Evolutionary conservation across 1,139 yeast genomes (phyloP).

Genomic region (Hansenula anomala): DNA sequence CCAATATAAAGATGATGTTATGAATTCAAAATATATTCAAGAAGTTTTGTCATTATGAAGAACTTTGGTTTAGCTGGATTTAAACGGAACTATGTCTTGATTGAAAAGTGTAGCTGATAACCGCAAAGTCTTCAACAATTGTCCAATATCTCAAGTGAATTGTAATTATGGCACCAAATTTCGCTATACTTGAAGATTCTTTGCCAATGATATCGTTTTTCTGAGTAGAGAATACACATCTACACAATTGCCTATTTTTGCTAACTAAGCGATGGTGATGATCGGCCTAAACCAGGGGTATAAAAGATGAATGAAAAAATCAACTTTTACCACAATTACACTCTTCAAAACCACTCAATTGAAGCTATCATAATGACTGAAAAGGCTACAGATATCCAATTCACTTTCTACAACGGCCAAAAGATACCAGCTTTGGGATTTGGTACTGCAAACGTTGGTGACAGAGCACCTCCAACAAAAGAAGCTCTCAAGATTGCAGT

Average conservation of each 20-base stretch:
- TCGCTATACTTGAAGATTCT: too few species aligned
- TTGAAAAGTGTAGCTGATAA: too few species aligned
- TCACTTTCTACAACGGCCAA: conserved; percentile 41
- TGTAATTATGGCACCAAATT: too few species aligned
- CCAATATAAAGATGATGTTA: conserved; percentile 22
- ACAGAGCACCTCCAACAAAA: conserved; percentile 23
- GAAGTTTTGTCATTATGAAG: conserved; percentile 31
- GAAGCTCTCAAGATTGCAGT: conserved; percentile 43
- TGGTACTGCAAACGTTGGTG: conserved; percentile 49
- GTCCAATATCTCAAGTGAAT: too few species aligned
- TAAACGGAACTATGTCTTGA: too few species aligned
- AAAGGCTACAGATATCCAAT: conserved; percentile 25
- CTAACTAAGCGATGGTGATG: too few species aligned
- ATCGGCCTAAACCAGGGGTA: too few species aligned
- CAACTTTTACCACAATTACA: background rate
- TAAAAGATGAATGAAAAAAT: too few species aligned
- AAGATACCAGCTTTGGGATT: conserved; percentile 54
- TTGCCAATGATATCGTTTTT: too few species aligned
- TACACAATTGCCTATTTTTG: too few species aligned
- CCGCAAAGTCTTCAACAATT: too few species aligned
- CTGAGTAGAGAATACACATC: too few species aligned
- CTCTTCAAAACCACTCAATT: background rate
- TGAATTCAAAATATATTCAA: conserved; percentile 34
- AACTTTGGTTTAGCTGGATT: background rate
- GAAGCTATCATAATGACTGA: conserved; percentile 17